A percentile compares a stretch with the other conserved stretches of the same genome.
Conservation (phyloP, 1,139 yeast species). For the Taphrina deformans region DNA sequence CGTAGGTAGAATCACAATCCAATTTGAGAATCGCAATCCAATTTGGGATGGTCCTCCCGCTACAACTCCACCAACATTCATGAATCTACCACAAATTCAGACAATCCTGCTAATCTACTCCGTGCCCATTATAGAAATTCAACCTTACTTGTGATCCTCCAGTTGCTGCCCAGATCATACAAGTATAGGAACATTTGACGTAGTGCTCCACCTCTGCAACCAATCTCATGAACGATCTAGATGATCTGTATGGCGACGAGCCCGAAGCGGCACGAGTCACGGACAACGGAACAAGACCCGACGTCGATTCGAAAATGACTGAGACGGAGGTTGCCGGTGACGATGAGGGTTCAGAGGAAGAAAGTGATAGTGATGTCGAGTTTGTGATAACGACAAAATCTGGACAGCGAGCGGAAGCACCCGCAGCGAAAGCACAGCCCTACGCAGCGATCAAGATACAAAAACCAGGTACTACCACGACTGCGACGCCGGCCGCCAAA, state of each 20-base stretch:
- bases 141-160: too few relatives aligned
- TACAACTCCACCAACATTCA: neutral
- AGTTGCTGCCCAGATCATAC: too few relatives aligned
- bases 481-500: slow-evolving; percentile 8
- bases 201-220: too few relatives aligned
- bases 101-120: neutral
- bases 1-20: too few relatives aligned
- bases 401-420: slow-evolving; percentile 45
- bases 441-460: slow-evolving; percentile 31
- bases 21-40: too few relatives aligned
- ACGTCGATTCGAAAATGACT: slow-evolving; percentile 35
- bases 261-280: slow-evolving; percentile 40
- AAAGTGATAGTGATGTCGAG: slow-evolving; percentile 52
- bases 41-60: neutral
- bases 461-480: slow-evolving; percentile 25
- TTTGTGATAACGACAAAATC: slow-evolving; percentile 58
- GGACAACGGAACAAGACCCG: neutral
- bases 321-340: slow-evolving; percentile 44
- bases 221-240: slow-evolving; percentile 58
- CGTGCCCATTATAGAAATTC: too few relatives aligned
- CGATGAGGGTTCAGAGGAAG: slow-evolving; percentile 41
- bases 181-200: too few relatives aligned
- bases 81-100: neutral
- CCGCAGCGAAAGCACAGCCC: slow-evolving; percentile 43
- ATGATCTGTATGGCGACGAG: slow-evolving; percentile 78